A percentile compares a stretch with the other conserved stretches of the same genome.
Evolutionary conservation across 306 rosid species (phyloP).

Genomic region (Lathyrus oleraceus): DNA sequence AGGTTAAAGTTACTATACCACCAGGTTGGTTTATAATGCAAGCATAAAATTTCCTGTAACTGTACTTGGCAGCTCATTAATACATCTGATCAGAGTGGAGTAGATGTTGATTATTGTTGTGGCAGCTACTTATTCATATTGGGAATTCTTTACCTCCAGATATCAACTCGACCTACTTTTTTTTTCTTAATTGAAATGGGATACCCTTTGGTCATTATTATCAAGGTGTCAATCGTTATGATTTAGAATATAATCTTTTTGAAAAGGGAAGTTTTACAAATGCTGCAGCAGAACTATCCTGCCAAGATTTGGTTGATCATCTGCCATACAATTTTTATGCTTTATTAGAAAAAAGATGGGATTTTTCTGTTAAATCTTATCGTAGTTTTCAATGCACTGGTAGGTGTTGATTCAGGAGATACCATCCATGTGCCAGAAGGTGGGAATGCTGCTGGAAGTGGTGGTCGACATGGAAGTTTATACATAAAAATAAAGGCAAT

Average conservation of each 20-base stretch:
- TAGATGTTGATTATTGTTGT: slow-evolving; percentile 5
- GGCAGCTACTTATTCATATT: slow-evolving; percentile 26
- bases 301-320: slow-evolving; percentile 21
- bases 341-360: slow-evolving; percentile 1
- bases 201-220: slow-evolving; percentile 12
- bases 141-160: slow-evolving; percentile 23
- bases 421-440: slow-evolving; percentile 92
- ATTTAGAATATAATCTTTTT: slow-evolving; percentile 17
- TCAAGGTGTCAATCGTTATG: slow-evolving; percentile 24
- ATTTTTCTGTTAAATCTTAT: slow-evolving; percentile 5
- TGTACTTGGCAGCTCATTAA: slow-evolving; percentile 24
- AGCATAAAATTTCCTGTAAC: slow-evolving; percentile 27
- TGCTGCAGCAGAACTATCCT: slow-evolving; percentile 20
- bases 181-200: slow-evolving; percentile 15
- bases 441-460: slow-evolving; percentile 74
- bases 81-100: slow-evolving; percentile 20
- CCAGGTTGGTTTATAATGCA: slow-evolving; percentile 66
- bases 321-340: slow-evolving; percentile 1
- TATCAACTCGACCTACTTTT: slow-evolving; percentile 14
- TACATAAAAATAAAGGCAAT: slow-evolving; percentile 76
- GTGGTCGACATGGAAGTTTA: slow-evolving; percentile 74
- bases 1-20: slow-evolving; percentile 84
- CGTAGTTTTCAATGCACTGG: slow-evolving; percentile 33
- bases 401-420: slow-evolving; percentile 93
- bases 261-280: slow-evolving; percentile 22